phyloP scores from a whole-genome alignment of 768 basidiomycete species.

The Pholiota molesta region DNA sequence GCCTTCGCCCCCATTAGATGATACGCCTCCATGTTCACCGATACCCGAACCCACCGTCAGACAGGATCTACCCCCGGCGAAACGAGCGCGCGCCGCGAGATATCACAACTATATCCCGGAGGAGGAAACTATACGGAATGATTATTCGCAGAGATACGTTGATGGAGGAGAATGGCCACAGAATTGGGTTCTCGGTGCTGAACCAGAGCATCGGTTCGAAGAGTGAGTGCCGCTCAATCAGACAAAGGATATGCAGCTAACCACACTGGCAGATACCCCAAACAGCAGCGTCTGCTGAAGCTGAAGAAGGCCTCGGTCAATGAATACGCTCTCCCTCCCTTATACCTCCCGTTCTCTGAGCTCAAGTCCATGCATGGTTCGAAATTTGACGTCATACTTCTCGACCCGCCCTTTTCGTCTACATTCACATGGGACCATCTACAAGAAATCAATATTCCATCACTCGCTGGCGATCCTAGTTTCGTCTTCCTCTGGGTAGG shows the following conservation, averaged over 20 bases:
- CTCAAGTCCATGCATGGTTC: constrained; percentile 57
- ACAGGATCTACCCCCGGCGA: constrained; percentile 59
- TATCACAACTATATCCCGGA: constrained; percentile 87
- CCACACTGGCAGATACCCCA: constrained; percentile 76
- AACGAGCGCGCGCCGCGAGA: constrained; percentile 68
- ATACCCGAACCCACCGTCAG: constrained; percentile 38
- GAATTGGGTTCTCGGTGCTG: constrained; percentile 89
- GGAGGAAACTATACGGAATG: constrained; percentile 96
- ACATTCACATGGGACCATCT: constrained; percentile 87
- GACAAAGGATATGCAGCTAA: neutral
- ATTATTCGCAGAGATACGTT: constrained; percentile 90
- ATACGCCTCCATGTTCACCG: constrained; percentile 47
- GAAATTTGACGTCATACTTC: constrained; percentile 90
- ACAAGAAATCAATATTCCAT: constrained; percentile 78
- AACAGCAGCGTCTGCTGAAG: constrained; percentile 81
- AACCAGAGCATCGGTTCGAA: constrained; percentile 86
- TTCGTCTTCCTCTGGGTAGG: constrained; percentile 98
- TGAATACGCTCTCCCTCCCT: constrained; percentile 68
- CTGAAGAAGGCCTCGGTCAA: constrained; percentile 83
- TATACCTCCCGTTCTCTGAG: constrained; percentile 66
- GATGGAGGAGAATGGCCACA: constrained; percentile 93
- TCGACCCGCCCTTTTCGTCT: constrained; percentile 89
- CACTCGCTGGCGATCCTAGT: constrained; percentile 86
- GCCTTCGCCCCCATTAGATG: constrained; percentile 51
- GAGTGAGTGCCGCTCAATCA: constrained; percentile 65